Evolutionary conservation across 176 grass and related monocot species (phyloP), one percentile per base, ranked within the genome.

Genomic region (Bromus sterilis): DNA sequence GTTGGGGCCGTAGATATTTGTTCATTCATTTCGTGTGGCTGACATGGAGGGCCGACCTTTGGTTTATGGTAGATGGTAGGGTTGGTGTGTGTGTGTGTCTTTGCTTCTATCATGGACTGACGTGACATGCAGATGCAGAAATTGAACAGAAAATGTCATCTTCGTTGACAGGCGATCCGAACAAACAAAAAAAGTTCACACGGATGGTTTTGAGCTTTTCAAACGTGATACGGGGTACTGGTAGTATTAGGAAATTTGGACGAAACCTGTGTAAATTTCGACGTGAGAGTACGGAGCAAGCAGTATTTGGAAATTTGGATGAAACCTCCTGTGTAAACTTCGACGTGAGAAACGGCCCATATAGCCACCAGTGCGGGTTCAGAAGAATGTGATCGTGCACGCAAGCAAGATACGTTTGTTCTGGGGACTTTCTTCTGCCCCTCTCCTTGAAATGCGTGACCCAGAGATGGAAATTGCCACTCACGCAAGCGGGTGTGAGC

Each of bases 371-470:
- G n/a, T n/a, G n/a, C n/a, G n/a, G n/a, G 18, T 41, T 56, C 16
- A 72, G 43, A 76, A 59, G 23, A 69, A 61, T 82, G 46, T 58
- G 37, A 58, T 58, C 46, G 2, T 24, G 29, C 58, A 80, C 31
- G 28, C 68, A 39, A 51, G 26, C 35, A 66, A 49, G 37, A 72
- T 31, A 73, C 24, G 14, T 13, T 75, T n/a, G 58, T 29, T 65
- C 49, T 53, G 48, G 57, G 26, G 13, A 21, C 31, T 64, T 25
- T 49, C 48, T 30, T 66, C 70, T 42, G 14, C 26, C 31, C 28
- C 51, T 71, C 51, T 71, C 72, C 61, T 62, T 87, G 62, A 87
- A 51, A 37, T 37, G 51, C 26, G 62, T 61, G 86, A 78, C 63
- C 20, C 25, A 40, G 25, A 49, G 42, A 72, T 13, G 40, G 18